These are phyloP conservation scores for Nissolia schottii DNA, from an alignment of 306 rosid species.

Conservation along the genomic window DNA sequence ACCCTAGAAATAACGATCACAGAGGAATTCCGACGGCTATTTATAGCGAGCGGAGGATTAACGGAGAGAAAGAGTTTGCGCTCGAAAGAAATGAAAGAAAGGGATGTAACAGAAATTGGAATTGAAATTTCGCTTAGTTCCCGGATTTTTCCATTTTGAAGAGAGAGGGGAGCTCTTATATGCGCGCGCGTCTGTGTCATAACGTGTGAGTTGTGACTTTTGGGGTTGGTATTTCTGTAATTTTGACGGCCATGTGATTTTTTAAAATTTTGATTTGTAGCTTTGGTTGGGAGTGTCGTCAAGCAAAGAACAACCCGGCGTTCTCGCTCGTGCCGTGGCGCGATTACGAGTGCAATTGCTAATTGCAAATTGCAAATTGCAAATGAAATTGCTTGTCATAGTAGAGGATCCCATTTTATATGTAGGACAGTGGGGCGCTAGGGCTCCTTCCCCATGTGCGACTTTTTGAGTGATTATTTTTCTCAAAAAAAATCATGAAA, in stretches of 20 bases:
- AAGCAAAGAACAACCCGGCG: constrained; percentile 20
- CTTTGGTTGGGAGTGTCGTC: neutral
- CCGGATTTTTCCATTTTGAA: neutral
- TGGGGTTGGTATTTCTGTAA: neutral
- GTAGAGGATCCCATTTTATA: too few relatives aligned
- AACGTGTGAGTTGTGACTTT: constrained; percentile 3
- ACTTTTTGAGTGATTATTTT: too few relatives aligned
- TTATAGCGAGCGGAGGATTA: neutral
- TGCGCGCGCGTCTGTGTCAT: neutral
- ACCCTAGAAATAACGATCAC: neutral
- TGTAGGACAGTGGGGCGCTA: too few relatives aligned
- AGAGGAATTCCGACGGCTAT: neutral
- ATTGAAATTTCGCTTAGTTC: neutral
- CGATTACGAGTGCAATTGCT: neutral
- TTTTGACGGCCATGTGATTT: neutral
- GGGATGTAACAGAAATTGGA: neutral
- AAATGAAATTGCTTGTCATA: too few relatives aligned
- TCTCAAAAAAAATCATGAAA: too few relatives aligned
- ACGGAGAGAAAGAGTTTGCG: neutral
- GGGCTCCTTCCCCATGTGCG: too few relatives aligned
- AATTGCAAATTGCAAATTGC: too few relatives aligned
- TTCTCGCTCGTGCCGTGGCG: neutral
- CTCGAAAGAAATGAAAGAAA: neutral
- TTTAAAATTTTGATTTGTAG: neutral
- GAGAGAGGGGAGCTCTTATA: neutral